Percentiles rank a stretch among this genome's conserved stretches.
Evolutionary conservation across 1,139 yeast species (phyloP).

Genomic region (Candida labiduridarum): DNA sequence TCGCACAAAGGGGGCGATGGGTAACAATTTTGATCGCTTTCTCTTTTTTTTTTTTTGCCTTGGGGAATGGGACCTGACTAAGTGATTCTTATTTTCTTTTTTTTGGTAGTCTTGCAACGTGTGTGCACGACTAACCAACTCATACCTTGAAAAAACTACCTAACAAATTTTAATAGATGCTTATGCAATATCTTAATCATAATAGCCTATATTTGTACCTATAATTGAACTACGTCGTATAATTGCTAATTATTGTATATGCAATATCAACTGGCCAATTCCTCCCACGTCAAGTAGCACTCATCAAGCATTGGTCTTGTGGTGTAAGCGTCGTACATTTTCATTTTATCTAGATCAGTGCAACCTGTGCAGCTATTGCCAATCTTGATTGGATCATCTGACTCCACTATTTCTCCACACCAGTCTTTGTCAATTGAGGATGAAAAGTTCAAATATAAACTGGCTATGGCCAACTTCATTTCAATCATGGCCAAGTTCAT

Average conservation of each 20-base stretch:
- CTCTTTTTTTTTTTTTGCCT: neutral
- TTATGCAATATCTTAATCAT: no score
- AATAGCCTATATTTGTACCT: no score
- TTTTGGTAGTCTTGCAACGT: neutral
- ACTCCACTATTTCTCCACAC: conserved; percentile 35
- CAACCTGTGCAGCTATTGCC: conserved; percentile 24
- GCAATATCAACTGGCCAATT: conserved; percentile 13
- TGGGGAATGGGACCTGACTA: no score
- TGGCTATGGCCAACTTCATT: conserved; percentile 60
- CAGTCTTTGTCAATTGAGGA: conserved; percentile 42
- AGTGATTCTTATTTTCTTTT: neutral
- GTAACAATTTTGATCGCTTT: neutral
- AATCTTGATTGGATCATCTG: conserved; percentile 24
- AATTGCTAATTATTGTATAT: no score
- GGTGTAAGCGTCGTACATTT: conserved; percentile 55
- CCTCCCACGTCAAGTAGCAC: conserved; percentile 49
- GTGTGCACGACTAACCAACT: no score
- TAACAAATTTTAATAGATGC: no score
- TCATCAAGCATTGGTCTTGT: conserved; percentile 53
- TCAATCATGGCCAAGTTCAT: conserved; percentile 69
- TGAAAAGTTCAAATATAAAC: conserved; percentile 52
- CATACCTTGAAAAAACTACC: no score
- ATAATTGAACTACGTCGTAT: no score
- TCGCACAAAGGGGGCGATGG: neutral
- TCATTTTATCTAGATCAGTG: conserved; percentile 50